Base-by-base conservation (phyloP, 2,329 filamentous ascomycete genomes). In the Diaporthe vaccinii region DNA sequence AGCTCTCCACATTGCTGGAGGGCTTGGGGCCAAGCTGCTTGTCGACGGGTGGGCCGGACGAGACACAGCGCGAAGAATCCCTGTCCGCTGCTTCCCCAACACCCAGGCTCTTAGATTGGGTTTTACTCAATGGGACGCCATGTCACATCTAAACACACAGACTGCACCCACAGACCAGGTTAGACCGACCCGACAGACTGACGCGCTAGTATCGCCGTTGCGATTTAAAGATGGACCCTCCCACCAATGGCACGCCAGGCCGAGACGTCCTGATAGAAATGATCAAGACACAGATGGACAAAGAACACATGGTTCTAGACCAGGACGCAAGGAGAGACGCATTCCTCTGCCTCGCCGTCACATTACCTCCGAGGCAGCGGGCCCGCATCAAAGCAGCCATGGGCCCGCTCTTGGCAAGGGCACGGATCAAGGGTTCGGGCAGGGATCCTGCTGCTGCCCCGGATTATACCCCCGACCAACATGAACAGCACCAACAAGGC, bases 311-410 rank as follows among this genome's bases (percentile, higher is more conserved):
- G 49, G 12, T 17, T 15, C 41, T 41, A 36, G 62, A 73, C 25
- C 53, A 77, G 25, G 69, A 75, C n/a, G 74, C 74, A 58, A 75
- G 73, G 49, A 71, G 73, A 20, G 75, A 76, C 44, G 69, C 71
- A n/a, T 76, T 76, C 57, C 75, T 76, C 73, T 76, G 73, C 65
- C 70, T 76, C 22, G 75, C 75, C 20, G 75, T 76, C 22, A 76
- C 75, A 7, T 34, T 76, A 10, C 75, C 75, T 22, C 69, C 31
- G 14, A 75, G 69, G 51, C 75, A 76, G 69, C 75, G 73, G 34
- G 36, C 61, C 22, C 73, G 73, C 44, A 46, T 73, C 61, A 76
- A 59, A 49, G 59, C 49, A 28, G 73, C 73, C 49, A 61, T 76
- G 44, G 73, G 49, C 25, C 58, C 69, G 10, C 62, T 75, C 25